Conservation (phyloP, 768 basidiomycete genomes). For the Tephrocybe sp. region DNA sequence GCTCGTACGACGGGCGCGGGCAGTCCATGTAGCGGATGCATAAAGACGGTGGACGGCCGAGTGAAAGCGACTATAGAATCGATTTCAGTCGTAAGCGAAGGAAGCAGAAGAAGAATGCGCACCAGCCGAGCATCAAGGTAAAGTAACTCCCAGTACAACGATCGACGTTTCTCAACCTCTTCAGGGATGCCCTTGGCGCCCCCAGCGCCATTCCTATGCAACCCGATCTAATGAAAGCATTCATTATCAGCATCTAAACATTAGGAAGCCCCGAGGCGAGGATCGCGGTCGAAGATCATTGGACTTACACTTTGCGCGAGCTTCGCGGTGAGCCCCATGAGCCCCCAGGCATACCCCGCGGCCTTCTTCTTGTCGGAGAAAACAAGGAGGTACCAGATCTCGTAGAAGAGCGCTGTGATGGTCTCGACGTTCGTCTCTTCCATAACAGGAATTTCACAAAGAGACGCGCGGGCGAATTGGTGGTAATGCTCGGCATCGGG, state of each 20-base stretch:
- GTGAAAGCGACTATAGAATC: conserved; percentile 49
- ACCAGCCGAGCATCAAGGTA: conserved; percentile 65
- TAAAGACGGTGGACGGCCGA: conserved; percentile 69
- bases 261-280: background rate
- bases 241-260: background rate
- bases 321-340: conserved; percentile 59
- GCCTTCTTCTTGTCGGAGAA: conserved; percentile 73
- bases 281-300: conserved; percentile 45
- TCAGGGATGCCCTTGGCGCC: conserved; percentile 69
- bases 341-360: conserved; percentile 54
- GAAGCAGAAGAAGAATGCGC: conserved; percentile 23
- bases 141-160: conserved; percentile 70
- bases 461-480: conserved; percentile 54
- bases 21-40: conserved; percentile 64
- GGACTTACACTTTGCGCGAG: conserved; percentile 65
- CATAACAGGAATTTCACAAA: conserved; percentile 65
- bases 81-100: conserved; percentile 7
- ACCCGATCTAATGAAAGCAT: conserved; percentile 10
- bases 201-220: conserved; percentile 46
- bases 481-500: conserved; percentile 63
- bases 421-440: conserved; percentile 69
- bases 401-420: conserved; percentile 58
- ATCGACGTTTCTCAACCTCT: conserved; percentile 67
- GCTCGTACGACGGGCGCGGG: conserved; percentile 43
- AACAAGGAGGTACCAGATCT: conserved; percentile 66